phyloP scores from a whole-genome alignment of 1,284 basidiomycete species.

The Thecaphora thlaspeos region DNA sequence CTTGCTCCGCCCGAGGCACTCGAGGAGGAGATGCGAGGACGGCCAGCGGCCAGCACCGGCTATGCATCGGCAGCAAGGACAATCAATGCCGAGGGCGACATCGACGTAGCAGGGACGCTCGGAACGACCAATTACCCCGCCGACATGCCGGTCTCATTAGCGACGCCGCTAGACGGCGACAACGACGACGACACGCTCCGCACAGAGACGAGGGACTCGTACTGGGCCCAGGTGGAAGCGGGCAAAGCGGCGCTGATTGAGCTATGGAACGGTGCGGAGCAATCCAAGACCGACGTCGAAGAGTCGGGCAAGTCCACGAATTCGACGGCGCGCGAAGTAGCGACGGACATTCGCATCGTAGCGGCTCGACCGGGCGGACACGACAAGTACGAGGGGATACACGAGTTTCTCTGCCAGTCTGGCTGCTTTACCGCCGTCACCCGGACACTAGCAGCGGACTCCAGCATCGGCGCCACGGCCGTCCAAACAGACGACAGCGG shows the following conservation, averaged over 20 bases:
- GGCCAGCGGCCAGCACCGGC: background rate
- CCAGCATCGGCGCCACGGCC: background rate
- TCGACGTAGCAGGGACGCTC: background rate
- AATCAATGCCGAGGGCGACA: background rate
- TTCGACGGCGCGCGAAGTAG: background rate
- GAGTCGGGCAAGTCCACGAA: background rate
- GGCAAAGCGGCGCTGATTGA: constrained; percentile 15
- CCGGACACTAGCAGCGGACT: background rate
- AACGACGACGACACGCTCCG: constrained; percentile 4
- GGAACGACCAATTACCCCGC: background rate
- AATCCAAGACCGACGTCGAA: too few relatives aligned
- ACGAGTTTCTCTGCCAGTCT: constrained; percentile 26
- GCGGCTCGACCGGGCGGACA: constrained; percentile 19
- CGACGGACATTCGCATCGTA: constrained; percentile 20
- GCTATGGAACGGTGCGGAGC: constrained; percentile 5
- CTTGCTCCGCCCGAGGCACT: constrained; percentile 3
- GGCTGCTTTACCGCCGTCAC: background rate
- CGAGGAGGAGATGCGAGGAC: background rate
- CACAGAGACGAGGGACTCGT: constrained; percentile 15
- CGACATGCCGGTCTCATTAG: constrained; percentile 4
- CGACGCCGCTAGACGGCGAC: too few relatives aligned
- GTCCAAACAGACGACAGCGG: background rate
- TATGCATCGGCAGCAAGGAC: too few relatives aligned
- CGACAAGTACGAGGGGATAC: constrained; percentile 24
- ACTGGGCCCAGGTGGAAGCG: constrained; percentile 16